These are phyloP conservation scores for Boletus smithii DNA, from an alignment of 1,284 basidiomycete genomes.

Conservation along the genomic window DNA sequence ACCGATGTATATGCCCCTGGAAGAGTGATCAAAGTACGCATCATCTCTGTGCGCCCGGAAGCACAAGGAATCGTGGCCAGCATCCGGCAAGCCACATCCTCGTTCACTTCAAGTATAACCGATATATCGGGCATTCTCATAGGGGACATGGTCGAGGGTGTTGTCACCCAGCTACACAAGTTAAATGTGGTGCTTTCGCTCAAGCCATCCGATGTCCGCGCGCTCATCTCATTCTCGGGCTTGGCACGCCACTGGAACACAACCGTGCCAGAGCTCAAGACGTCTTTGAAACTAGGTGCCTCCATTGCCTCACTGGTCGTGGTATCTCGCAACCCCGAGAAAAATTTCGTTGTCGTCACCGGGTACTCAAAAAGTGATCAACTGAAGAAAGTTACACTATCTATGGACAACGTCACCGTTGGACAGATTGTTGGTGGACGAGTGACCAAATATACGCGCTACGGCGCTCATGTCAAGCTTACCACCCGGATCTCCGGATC, in stretches of 20 bases:
- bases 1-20: conserved; percentile 73
- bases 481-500: conserved; percentile 67
- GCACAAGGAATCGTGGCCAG: conserved; percentile 76
- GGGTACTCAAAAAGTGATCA: conserved; percentile 57
- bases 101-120: conserved; percentile 45
- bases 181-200: conserved; percentile 78
- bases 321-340: conserved; percentile 86
- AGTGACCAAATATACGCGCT: conserved; percentile 65
- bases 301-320: conserved; percentile 78
- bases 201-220: conserved; percentile 69
- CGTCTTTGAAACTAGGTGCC: conserved; percentile 68
- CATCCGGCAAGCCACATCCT: conserved; percentile 76
- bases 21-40: conserved; percentile 83
- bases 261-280: conserved; percentile 68
- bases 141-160: conserved; percentile 70
- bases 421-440: conserved; percentile 78
- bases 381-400: conserved; percentile 50
- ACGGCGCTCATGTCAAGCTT: conserved; percentile 76
- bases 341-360: conserved; percentile 84
- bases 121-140: conserved; percentile 76
- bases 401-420: conserved; percentile 61
- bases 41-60: conserved; percentile 70
- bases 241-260: conserved; percentile 79
- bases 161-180: conserved; percentile 76
- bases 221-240: conserved; percentile 82